Evolutionary conservation across 179 eudicot species (phyloP).

Genomic region (Gypsophila paniculata): DNA sequence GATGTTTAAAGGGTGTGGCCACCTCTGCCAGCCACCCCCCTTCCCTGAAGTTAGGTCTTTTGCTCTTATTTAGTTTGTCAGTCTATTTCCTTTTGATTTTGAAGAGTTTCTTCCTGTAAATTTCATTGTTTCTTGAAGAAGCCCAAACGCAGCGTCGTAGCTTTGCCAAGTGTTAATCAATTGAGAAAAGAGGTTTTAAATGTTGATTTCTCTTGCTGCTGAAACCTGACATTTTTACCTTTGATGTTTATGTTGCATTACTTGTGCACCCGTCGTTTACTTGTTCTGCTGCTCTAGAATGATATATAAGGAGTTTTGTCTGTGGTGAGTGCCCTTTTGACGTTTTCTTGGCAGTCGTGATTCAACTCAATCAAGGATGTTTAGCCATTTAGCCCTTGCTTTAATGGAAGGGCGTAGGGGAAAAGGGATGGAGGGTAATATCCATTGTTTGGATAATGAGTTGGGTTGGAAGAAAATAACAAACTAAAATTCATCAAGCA

Average conservation of each 20-base stretch:
- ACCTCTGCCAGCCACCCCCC: too few relatives aligned
- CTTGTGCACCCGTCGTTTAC: neutral
- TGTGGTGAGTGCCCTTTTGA: conserved; percentile 1
- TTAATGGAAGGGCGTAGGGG: neutral
- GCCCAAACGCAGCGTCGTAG: neutral
- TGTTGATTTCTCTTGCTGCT: neutral
- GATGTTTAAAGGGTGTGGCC: too few relatives aligned
- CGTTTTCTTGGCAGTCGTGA: neutral
- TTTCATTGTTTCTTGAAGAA: neutral
- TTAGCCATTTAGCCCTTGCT: neutral
- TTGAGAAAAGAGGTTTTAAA: neutral
- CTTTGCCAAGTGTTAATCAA: neutral
- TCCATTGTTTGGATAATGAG: neutral
- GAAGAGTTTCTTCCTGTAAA: neutral
- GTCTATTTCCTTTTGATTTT: neutral
- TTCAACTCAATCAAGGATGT: neutral
- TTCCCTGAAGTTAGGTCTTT: neutral
- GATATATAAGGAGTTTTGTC: neutral
- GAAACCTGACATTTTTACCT: neutral
- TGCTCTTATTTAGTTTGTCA: neutral
- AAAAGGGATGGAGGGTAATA: neutral
- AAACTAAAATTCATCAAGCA: too few relatives aligned
- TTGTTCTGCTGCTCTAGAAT: neutral
- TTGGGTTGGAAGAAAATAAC: too few relatives aligned
- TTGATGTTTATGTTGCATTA: neutral